Percentiles rank a stretch among this genome's conserved stretches.
Conservation (phyloP, 371 early-diverging fungal species). For the Lichtheimia ramosa region DNA sequence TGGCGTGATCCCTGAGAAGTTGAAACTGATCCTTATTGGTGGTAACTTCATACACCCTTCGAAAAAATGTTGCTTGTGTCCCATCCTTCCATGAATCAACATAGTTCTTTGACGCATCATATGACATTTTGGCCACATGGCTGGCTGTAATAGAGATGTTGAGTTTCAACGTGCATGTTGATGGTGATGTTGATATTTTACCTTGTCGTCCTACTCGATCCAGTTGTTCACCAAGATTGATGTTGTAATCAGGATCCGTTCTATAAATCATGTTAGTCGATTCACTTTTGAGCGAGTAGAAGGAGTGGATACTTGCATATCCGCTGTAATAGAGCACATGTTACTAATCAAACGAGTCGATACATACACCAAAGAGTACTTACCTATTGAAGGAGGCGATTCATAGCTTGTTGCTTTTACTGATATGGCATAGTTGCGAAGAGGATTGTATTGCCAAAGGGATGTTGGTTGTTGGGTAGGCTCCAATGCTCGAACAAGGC, state of each 20-base stretch:
- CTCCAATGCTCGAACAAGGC: constrained; percentile 6
- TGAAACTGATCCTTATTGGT: constrained; percentile 8
- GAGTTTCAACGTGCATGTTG: background rate
- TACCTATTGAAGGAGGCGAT: background rate
- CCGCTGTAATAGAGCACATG: background rate
- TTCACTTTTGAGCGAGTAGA: background rate
- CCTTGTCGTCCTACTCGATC: constrained; percentile 3
- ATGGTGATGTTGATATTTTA: background rate
- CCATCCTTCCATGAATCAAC: constrained; percentile 23
- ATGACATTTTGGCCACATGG: constrained; percentile 9
- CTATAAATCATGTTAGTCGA: background rate
- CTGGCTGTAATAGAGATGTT: background rate
- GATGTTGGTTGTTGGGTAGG: background rate
- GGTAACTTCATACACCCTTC: constrained; percentile 12
- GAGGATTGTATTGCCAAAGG: constrained; percentile 5
- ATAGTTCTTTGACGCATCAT: constrained; percentile 9
- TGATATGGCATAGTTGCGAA: constrained; percentile 6
- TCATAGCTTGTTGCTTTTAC: background rate
- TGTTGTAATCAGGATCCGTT: constrained; percentile 1
- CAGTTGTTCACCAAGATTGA: constrained; percentile 7
- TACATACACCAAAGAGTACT: no score
- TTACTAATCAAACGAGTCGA: background rate
- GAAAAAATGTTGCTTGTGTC: constrained; percentile 16
- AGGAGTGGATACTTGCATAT: background rate
- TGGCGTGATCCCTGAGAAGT: constrained; percentile 8